Conservation (phyloP, 2,329 filamentous ascomycete species). For the Hypoxylon sp. region DNA sequence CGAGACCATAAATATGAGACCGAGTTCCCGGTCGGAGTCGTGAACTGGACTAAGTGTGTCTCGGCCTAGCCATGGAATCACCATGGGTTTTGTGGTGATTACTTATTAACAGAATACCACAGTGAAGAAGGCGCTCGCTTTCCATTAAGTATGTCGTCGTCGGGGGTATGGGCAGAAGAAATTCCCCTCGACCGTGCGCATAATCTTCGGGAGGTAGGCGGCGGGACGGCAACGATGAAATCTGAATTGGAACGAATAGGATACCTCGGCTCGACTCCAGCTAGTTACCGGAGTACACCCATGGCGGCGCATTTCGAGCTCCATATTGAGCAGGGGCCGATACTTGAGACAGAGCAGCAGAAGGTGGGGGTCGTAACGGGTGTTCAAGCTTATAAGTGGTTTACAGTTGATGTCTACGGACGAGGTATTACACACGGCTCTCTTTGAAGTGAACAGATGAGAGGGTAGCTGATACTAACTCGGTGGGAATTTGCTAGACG, state of each 20-base stretch:
- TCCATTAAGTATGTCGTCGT: conserved; percentile 80
- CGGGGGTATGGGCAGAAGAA: conserved; percentile 82
- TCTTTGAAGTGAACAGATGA: background rate
- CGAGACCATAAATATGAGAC: conserved; percentile 78
- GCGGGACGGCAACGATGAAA: conserved; percentile 74
- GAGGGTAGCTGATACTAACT: conserved; percentile 14
- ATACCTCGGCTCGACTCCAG: conserved; percentile 73
- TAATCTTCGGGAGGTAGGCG: conserved; percentile 72
- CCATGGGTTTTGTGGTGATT: background rate
- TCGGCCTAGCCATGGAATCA: background rate
- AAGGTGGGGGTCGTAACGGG: conserved; percentile 80
- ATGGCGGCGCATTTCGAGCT: conserved; percentile 86
- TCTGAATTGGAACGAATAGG: conserved; percentile 80
- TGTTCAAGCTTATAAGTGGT: conserved; percentile 83
- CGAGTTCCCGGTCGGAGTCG: conserved; percentile 78
- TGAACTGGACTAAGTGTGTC: conserved; percentile 80
- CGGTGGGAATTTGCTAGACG: conserved; percentile 60
- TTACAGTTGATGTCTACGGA: conserved; percentile 75
- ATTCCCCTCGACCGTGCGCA: conserved; percentile 74
- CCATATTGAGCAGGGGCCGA: conserved; percentile 87
- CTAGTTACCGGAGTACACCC: conserved; percentile 71
- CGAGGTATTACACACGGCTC: conserved; percentile 54
- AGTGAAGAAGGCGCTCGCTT: conserved; percentile 88
- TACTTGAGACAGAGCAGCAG: conserved; percentile 75
- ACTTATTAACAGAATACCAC: conserved; percentile 10